Base-by-base conservation (phyloP, 371 early-diverging fungal genomes). In the Mucor circinelloides region DNA sequence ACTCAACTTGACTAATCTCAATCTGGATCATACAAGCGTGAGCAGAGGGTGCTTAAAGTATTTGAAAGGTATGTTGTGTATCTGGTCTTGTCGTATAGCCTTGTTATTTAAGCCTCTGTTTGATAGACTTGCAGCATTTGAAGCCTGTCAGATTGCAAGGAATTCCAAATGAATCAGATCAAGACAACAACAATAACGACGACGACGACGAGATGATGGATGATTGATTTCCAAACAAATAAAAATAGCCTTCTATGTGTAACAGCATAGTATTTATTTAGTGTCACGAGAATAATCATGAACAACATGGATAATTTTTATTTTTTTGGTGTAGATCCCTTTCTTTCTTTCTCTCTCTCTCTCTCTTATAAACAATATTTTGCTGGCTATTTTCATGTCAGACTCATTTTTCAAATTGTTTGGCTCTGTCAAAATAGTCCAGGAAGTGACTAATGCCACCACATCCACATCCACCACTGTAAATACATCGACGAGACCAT, bases 1-100 rank as follows among this genome's bases (percentile, higher is more conserved):
- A 68, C 25, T 72, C n/a, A 77, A 82, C 56, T 71, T 82, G 31
- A 74, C 71, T 59, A 65, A 74, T 40, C 69, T 82, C 12, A 82
- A 77, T 52, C 40, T 82, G 74, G 79, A 82, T 58, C 70, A 74
- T 40, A 82, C 82, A 6, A 42, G 58, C 32, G 82, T 77, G 19
- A 77, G 72, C 56, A 64, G 60, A 50, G 63, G 64, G 13, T 82
- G 82, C 52, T 56, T 75, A 21, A 67, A 62, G 25, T 66, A 76
- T 57, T 65, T 81, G 27, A 38, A 71, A 73, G 74, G 81, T 78
- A 69, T n/a, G 28, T 2, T 36, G 36, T 7, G 0, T n/a, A 36
- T 2, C 31, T n/a, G 5, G 10, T 8, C 19, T 44, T 5, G 19
- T 17, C 27, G 19, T 60, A n/a, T n/a, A 40, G 15, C 6, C 40